Evolutionary conservation across 257 asterid genomes (phyloP).

Genomic region (Parsonsia alboflavescens): DNA sequence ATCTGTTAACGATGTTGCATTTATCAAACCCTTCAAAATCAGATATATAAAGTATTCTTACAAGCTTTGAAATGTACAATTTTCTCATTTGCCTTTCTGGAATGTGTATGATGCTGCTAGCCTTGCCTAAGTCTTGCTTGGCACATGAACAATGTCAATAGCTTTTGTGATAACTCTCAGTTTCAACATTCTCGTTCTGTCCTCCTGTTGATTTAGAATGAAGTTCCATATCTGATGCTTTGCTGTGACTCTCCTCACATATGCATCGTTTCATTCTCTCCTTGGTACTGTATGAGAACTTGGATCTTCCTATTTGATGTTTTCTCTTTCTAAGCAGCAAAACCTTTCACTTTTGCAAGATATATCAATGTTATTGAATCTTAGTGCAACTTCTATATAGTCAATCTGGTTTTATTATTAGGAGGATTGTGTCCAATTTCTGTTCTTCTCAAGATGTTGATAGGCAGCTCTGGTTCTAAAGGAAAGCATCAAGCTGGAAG

Average conservation of each 20-base stretch:
- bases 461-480: conserved; percentile 48
- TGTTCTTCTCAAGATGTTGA: conserved; percentile 29
- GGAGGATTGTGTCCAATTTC: conserved; percentile 12
- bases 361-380: background rate
- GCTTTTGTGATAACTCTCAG: background rate
- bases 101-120: background rate
- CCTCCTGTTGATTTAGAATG: background rate
- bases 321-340: background rate
- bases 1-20: background rate
- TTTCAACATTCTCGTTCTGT: background rate
- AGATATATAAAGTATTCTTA: background rate
- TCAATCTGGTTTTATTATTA: background rate
- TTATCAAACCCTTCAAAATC: background rate
- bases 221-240: background rate
- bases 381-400: background rate
- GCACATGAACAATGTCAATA: background rate
- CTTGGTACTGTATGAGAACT: background rate
- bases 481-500: conserved; percentile 40
- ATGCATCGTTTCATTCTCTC: background rate
- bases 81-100: background rate
- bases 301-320: background rate
- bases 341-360: background rate
- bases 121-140: background rate
- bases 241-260: background rate
- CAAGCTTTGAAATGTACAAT: background rate